Base-by-base conservation (phyloP, 495 filamentous ascomycete species). In the Emericellopsis terricola region DNA sequence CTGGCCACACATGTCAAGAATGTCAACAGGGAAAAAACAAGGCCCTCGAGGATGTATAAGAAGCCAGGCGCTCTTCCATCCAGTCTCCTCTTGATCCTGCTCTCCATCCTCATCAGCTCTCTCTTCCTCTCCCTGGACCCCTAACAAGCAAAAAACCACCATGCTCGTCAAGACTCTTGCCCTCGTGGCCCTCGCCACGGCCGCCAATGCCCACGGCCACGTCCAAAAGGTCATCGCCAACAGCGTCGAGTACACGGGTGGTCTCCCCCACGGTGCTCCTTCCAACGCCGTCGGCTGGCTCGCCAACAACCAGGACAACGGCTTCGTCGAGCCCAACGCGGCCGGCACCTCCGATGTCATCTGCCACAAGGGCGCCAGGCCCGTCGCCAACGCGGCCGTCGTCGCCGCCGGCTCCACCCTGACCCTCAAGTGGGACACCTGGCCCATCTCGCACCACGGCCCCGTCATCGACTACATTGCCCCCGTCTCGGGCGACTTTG, bases 401-500 rank as follows among this genome's bases (percentile, higher is more conserved):
- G 55, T 68, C 19, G 42, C 47, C 2, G 61, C 62, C 20, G 64
- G 61, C 20, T 44, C 50, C 45, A 51, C 51, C 18, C 57, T 81
- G 34, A 63, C 63, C 40, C 49, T 82, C 31, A 38, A 53, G 8
- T 69, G 65, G 65, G 56, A 48, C 32, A 44, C 55, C 7, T 68
- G 60, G 60, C 55, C 59, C 23, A 53, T 53, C 0, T 42, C 35
- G 19, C 59, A 61, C 43, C 38, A 56, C 33, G 78, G 81, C 8
- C 78, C 78, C 8, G 74, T 78, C 49, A 71, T 82, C 43, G 70
- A 72, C 53, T 85, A 83, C 51, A 52, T 89, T 1, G 81, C 81
- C 32, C 65, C 71, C 40, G 85, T 79, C 65, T 65, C 70, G 41
- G 78, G 76, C 15, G 57, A 71, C 38, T 83, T 78, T 61, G 59